Percentiles rank a stretch among this genome's conserved stretches.
Evolutionary conservation across 2,329 filamentous ascomycete genomes (phyloP).

Genomic region (Metarhizium guizhouense): DNA sequence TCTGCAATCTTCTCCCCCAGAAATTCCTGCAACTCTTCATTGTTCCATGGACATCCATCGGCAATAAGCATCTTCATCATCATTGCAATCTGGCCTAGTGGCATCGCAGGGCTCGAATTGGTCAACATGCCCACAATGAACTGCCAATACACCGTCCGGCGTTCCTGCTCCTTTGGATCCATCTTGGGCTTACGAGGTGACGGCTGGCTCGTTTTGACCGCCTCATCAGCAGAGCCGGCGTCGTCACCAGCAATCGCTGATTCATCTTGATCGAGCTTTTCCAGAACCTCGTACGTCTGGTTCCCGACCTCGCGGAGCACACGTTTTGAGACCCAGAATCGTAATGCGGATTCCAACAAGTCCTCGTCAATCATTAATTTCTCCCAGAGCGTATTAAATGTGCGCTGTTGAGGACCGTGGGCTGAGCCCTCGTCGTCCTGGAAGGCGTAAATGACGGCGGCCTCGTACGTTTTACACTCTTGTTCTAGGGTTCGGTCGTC

Average conservation of each 20-base stretch:
- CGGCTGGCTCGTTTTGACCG: constrained; percentile 16
- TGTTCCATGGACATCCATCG: constrained; percentile 81
- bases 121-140: constrained; percentile 95
- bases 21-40: constrained; percentile 79
- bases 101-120: constrained; percentile 75
- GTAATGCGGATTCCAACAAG: constrained; percentile 57
- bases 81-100: constrained; percentile 72
- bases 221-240: constrained; percentile 15
- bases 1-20: constrained; percentile 67
- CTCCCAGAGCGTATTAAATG: constrained; percentile 44
- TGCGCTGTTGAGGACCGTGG: constrained; percentile 27
- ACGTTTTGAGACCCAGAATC: constrained; percentile 62
- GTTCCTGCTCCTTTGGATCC: constrained; percentile 54
- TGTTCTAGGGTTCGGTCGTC: constrained; percentile 67
- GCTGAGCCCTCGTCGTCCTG: constrained; percentile 35
- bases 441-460: constrained; percentile 81
- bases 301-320: constrained; percentile 50
- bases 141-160: constrained; percentile 67
- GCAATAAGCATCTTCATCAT: constrained; percentile 91
- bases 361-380: constrained; percentile 64
- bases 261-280: constrained; percentile 38
- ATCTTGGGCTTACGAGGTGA: constrained; percentile 45
- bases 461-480: constrained; percentile 75
- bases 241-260: constrained; percentile 22
- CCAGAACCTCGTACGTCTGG: constrained; percentile 58